Evolutionary conservation across 164 flowering plant species (phyloP).

Genomic region (Nymphaea colorata): DNA sequence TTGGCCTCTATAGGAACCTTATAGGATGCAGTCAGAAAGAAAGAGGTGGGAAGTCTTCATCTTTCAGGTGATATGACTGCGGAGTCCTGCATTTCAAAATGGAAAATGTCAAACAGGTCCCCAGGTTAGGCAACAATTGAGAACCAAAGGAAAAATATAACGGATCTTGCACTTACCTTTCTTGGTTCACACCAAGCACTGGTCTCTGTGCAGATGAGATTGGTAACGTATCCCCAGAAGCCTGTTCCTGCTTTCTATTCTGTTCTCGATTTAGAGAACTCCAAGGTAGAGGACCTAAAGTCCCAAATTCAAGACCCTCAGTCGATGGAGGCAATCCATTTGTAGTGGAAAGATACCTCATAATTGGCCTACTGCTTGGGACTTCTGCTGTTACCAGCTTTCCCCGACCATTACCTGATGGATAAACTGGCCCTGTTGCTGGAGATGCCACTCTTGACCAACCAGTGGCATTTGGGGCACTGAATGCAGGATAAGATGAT

Average conservation of each 20-base stretch:
- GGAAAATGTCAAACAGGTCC: no score
- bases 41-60: slow-evolving; percentile 65
- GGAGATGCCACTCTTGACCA: neutral
- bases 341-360: neutral
- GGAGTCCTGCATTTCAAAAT: slow-evolving; percentile 17
- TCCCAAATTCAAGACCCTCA: neutral
- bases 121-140: slow-evolving; percentile 4
- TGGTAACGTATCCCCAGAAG: slow-evolving; percentile 2
- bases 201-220: slow-evolving; percentile 9
- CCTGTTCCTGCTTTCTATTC: neutral
- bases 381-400: neutral
- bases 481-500: neutral
- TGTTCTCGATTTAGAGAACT: neutral
- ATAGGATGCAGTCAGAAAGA: slow-evolving; percentile 15
- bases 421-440: neutral
- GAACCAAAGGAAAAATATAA: neutral
- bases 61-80: slow-evolving; percentile 37
- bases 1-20: neutral
- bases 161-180: slow-evolving; percentile 23
- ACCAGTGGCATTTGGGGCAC: neutral
- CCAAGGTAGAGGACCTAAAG: neutral
- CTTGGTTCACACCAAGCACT: slow-evolving; percentile 12
- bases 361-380: neutral
- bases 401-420: neutral
- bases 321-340: neutral